Base-by-base conservation (phyloP, 768 basidiomycete genomes). In the Lactarius deliciosus region DNA sequence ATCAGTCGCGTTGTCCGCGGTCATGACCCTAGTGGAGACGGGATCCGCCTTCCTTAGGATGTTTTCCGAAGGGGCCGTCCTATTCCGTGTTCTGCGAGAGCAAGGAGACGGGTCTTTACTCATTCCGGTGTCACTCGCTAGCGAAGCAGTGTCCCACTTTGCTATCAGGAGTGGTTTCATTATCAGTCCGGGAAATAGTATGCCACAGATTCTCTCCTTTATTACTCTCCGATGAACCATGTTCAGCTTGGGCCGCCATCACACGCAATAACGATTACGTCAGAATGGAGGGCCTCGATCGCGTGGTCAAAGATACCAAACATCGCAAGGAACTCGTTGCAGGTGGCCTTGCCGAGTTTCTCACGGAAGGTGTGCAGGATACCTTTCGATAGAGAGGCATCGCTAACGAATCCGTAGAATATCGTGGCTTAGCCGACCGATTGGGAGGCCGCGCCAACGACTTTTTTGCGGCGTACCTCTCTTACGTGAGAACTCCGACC, bases 241-340 rank as follows among this genome's bases (percentile, higher is more conserved):
- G 47, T n/a, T 57, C 25, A 81, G 86, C 86, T 4, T 92, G 89
- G 89, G 89, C 86, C 40, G 90, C 90, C 2, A 91, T 87, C 4
- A 88, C 86, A 18, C 85, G 76, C 62, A 78, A 91, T 73, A 63
- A 78, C 0, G 83, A 90, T 67, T 92, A 83, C 64, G 75, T 91
- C 57, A 80, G 80, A 28, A 82, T 86, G 75, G 81, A 88, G 72
- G 91, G 91, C n/a, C 75, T 90, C 69, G 86, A 89, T 61, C 79
- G 79, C 61, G 73, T 85, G 13, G 83, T 89, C 6, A 78, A 76
- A 69, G 75, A 83, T 47, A 73, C 79, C 18, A 66, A 72, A 25
- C 88, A 92, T 72, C 83, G 90, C 22, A 87, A 92, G 70, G 91
- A 93, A 74, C 77, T 92, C 45, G 86, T 91, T 7, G 88, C 90